Percentiles rank a stretch among this genome's conserved stretches.
phyloP scores from a whole-genome alignment of 2,329 filamentous ascomycete genomes.

The Apiospora malaysiana region DNA sequence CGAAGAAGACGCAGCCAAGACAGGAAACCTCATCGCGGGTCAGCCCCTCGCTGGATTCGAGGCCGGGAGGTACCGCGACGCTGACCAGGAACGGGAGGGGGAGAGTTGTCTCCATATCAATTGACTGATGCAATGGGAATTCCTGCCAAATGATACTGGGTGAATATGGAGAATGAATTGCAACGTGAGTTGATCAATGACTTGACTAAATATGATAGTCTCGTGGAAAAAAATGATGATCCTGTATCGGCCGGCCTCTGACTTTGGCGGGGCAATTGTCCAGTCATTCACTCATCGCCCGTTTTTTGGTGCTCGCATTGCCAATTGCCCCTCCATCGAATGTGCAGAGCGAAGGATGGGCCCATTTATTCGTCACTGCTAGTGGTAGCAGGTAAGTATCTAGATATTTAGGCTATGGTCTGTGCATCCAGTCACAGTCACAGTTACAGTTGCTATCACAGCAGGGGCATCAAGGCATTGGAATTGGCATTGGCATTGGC shows the following conservation, averaged over 20 bases:
- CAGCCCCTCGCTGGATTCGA: conserved; percentile 58
- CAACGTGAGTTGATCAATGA: not conserved
- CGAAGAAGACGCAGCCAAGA: conserved; percentile 64
- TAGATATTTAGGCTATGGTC: conserved; percentile 42
- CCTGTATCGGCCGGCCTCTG: conserved; percentile 4
- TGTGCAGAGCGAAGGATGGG: not conserved
- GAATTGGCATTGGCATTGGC: too few relatives aligned
- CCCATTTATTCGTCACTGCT: conserved; percentile 11
- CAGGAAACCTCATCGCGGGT: conserved; percentile 62
- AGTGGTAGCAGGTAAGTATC: too few relatives aligned
- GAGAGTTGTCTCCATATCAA: conserved; percentile 66
- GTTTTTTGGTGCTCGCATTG: not conserved
- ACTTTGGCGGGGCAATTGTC: conserved; percentile 12
- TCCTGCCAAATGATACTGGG: not conserved
- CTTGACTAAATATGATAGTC: not conserved
- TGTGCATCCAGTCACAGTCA: conserved; percentile 31
- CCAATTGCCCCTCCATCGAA: conserved; percentile 20
- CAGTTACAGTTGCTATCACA: not conserved
- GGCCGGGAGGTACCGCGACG: conserved; percentile 57
- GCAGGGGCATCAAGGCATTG: not conserved
- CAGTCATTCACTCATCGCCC: conserved; percentile 12
- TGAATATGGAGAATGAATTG: not conserved
- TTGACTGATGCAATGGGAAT: not conserved
- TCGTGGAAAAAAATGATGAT: conserved; percentile 11
- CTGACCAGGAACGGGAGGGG: conserved; percentile 68